Conservation (phyloP, 2,329 filamentous ascomycete genomes). For the Fusarium xyrophilum region DNA sequence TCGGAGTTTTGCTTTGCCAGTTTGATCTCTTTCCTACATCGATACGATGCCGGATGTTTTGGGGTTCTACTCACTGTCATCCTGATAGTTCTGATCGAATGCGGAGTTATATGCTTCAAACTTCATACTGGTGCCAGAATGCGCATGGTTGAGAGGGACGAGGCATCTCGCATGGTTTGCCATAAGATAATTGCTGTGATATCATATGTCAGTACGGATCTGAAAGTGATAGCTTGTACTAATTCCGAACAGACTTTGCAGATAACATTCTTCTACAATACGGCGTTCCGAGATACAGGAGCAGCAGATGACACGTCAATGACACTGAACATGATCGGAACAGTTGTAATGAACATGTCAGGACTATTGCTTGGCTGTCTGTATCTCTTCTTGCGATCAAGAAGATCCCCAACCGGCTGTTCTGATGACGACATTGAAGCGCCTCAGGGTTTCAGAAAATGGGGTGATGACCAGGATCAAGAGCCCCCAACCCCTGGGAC, state of each 20-base stretch:
- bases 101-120: conserved; percentile 62
- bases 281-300: conserved; percentile 54
- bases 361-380: conserved; percentile 70
- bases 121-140: conserved; percentile 62
- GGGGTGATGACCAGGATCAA: conserved; percentile 19
- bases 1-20: conserved; percentile 70
- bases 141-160: conserved; percentile 65
- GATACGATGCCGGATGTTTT: conserved; percentile 65
- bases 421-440: conserved; percentile 44
- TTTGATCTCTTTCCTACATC: conserved; percentile 70
- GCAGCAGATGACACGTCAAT: conserved; percentile 51
- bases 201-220: conserved; percentile 58
- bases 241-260: conserved; percentile 59
- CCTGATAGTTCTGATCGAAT: conserved; percentile 57
- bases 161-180: conserved; percentile 74
- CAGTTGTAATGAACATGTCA: conserved; percentile 70
- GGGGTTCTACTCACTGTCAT: conserved; percentile 59
- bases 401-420: conserved; percentile 62
- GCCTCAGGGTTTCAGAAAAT: conserved; percentile 25
- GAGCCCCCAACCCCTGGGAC: conserved; percentile 17
- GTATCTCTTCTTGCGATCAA: conserved; percentile 71
- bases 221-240: conserved; percentile 30
- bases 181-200: conserved; percentile 65
- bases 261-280: conserved; percentile 68
- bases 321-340: conserved; percentile 66